Evolutionary conservation across 441 rosid genomes (phyloP).

Genomic region (Corymbia calophylla): DNA sequence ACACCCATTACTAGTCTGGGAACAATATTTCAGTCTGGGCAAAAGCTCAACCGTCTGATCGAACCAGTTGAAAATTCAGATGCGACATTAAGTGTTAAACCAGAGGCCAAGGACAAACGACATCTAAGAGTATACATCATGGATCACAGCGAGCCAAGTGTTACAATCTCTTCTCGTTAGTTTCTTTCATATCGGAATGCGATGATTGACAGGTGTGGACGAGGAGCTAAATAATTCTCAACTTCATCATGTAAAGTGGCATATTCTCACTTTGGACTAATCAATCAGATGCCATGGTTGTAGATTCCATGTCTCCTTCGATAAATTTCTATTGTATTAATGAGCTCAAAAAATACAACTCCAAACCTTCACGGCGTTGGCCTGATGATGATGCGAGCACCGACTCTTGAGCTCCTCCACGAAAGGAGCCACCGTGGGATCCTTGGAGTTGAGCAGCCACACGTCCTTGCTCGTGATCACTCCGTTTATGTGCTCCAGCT

Average conservation of each 20-base stretch:
- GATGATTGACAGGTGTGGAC: neutral
- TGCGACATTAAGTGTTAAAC: neutral
- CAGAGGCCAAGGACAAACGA: neutral
- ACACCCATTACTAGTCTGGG: neutral
- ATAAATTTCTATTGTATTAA: neutral
- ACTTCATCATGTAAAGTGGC: neutral
- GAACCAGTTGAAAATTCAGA: neutral
- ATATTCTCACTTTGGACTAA: neutral
- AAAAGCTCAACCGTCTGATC: neutral
- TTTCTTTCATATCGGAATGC: neutral
- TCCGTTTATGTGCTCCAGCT: slow-evolving; percentile 82
- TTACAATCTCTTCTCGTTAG: neutral
- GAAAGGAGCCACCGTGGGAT: slow-evolving; percentile 69
- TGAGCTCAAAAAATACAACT: neutral
- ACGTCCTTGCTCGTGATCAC: slow-evolving; percentile 81
- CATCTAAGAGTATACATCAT: neutral
- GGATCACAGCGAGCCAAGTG: neutral
- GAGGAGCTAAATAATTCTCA: neutral
- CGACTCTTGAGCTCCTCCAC: slow-evolving; percentile 63
- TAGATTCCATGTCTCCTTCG: neutral
- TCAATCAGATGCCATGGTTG: neutral
- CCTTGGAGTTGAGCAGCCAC: slow-evolving; percentile 61
- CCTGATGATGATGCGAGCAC: slow-evolving; percentile 48
- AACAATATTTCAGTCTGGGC: neutral
- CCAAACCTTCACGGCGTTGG: slow-evolving; percentile 26